Evolutionary conservation across 1,139 yeast species (phyloP), one percentile per base, ranked within the genome.

Genomic region (Candida neerlandica): DNA sequence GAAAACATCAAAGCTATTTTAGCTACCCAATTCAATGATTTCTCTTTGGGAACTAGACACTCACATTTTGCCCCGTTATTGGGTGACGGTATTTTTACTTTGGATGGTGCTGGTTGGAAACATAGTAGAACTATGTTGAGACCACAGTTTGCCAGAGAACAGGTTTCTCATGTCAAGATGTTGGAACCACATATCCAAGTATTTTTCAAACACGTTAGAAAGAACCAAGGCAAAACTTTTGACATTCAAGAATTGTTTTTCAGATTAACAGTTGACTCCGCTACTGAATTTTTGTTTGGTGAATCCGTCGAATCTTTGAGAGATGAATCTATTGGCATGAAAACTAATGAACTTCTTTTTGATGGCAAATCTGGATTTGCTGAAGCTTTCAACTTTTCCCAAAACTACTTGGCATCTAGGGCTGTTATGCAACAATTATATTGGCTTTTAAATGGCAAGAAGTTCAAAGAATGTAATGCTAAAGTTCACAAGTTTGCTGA

Each of bases 261-360:
- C 64, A 65, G 65, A 51, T 65, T 82, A 44, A 82, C 86, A 5
- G 70, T 82, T 52, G 86, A 82, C 59, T 74, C 83, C 21, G 80
- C 86, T 4, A 77, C 85, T 14, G 85, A 82, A 62, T 80, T 81
- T 58, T 68, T 82, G 56, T 81, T 82, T 64, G 86, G 86, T 12
- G 81, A 77, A 58, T 73, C 81, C 10, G 78, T 77, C 11, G 69
- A 70, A 47, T 65, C 75, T 15, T 70, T 80, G 48, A 60, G 63
- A 42, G 70, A 67, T 49, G 66, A 62, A 12, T 51, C 57, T 2
- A 58, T 66, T 43, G 66, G 62, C 16, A 57, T 58, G 46, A 21
- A 48, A 5, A 44, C 45, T 7, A 50, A 50, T 5, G 53, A 55
- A 1, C 47, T 43, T 15, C 60, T 58, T 27, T 55, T 65, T 48